Evolutionary conservation across 495 filamentous ascomycete species (phyloP).

Genomic region (Geoglossum glabrum): DNA sequence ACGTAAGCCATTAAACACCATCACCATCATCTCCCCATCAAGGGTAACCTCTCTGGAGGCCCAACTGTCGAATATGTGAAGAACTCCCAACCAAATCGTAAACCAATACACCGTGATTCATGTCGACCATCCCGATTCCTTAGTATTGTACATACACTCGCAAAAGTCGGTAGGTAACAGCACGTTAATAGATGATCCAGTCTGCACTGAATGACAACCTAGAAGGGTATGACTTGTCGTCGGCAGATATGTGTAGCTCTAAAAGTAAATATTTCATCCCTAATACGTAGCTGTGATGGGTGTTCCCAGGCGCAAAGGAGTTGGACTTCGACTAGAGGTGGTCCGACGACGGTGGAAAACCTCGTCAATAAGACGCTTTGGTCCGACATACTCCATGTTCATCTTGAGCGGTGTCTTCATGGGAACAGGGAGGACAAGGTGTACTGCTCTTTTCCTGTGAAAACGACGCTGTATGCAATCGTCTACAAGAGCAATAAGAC

Average conservation of each 20-base stretch:
- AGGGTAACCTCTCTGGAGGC: background rate
- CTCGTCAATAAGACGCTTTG: constrained; percentile 57
- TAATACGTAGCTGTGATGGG: background rate
- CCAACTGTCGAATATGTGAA: background rate
- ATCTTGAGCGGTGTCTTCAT: constrained; percentile 36
- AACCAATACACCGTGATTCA: background rate
- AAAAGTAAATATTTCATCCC: background rate
- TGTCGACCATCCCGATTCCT: background rate
- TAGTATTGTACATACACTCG: background rate
- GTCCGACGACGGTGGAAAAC: constrained; percentile 39
- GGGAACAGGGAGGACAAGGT: constrained; percentile 32
- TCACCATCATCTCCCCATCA: background rate
- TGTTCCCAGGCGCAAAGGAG: background rate
- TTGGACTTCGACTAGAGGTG: background rate
- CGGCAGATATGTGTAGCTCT: background rate
- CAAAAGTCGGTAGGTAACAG: background rate
- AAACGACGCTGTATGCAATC: constrained; percentile 74
- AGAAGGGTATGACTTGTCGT: background rate
- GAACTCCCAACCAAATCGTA: background rate
- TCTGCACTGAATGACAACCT: background rate
- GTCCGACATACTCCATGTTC: constrained; percentile 46
- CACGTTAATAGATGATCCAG: background rate
- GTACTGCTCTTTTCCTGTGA: constrained; percentile 42
- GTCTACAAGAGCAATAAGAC: constrained; percentile 75
- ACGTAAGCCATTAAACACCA: background rate